Base-by-base conservation (phyloP, 441 rosid species). In the Aquilaria agallochum region DNA sequence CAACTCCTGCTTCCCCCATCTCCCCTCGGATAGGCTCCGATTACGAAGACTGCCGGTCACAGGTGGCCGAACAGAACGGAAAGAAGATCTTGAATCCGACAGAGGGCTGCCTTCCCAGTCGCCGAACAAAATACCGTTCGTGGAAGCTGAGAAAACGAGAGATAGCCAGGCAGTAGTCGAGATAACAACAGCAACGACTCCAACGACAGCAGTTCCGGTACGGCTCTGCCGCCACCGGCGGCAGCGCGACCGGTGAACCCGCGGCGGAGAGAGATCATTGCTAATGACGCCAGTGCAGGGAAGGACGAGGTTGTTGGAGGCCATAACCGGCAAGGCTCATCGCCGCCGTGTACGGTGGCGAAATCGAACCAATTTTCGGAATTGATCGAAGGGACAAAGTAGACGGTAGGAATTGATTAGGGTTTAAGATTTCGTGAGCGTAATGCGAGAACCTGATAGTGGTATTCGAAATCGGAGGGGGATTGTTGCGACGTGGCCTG, bases 101-200 rank as follows among this genome's bases (percentile, higher is more conserved):
- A 14, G 70, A 47, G 79, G 86, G 2, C 78, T 56, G 51, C 79
- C 80, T 73, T 86, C 90, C 86, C 89, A 78, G 45, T 79, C 74
- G 66, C 57, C 75, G 31, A 85, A 66, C 83, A 84, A 83, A 61
- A 81, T 72, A 40, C 74, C 88, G 51, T 71, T 68, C 58, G 83
- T 80, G 62, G 90, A 68, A 58, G 83, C 75, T 3, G 94, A 84
- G 77, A 88, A 90, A 42, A 92, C 84, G 47, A 92, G 89, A 44
- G 92, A 90, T 36, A 90, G 76, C 96, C 98, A 92, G 8, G 90
- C 94, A 55, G 77, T 68, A 76, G 92, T 79, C 46, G 89, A 73
- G 61, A 92, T 36, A 50, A 89, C 73, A 20, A 92, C 87, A 20
- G 92, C 84, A 11, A 80, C 77, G 15, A 76, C 77, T 2, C 81